Percentiles rank a stretch among this genome's conserved stretches.
These are phyloP conservation scores for Lactarius hatsudake DNA, from an alignment of 768 basidiomycete genomes.

Conservation along the genomic window DNA sequence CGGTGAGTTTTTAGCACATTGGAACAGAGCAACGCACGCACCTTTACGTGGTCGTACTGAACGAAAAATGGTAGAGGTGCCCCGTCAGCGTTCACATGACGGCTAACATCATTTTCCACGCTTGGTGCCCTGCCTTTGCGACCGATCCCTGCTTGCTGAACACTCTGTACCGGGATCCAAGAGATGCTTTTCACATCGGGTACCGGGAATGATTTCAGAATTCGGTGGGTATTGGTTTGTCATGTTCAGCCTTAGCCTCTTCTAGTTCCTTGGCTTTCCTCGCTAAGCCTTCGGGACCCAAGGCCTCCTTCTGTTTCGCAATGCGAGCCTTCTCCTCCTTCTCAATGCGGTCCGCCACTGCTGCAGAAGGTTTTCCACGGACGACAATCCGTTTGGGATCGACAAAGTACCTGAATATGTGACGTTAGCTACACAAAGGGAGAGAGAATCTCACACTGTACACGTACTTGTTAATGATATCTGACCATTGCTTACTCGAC, in stretches of 20 bases:
- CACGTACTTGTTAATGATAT: conserved; percentile 68
- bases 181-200: conserved; percentile 87
- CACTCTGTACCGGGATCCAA: conserved; percentile 79
- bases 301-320: conserved; percentile 57
- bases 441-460: not conserved
- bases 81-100: conserved; percentile 68
- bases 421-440: not conserved
- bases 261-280: conserved; percentile 66
- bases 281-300: conserved; percentile 81
- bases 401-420: conserved; percentile 65
- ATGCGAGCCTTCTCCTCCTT: conserved; percentile 77
- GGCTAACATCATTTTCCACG: conserved; percentile 47
- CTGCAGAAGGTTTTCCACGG: conserved; percentile 84
- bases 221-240: conserved; percentile 75
- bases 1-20: not conserved
- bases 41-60: conserved; percentile 92
- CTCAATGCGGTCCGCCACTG: conserved; percentile 76
- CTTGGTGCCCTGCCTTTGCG: conserved; percentile 35
- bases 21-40: conserved; percentile 33
- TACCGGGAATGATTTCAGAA: conserved; percentile 84
- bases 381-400: conserved; percentile 72
- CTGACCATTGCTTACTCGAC: conserved; percentile 73
- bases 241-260: conserved; percentile 84
- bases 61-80: conserved; percentile 78
- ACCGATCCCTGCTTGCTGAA: conserved; percentile 59